These are phyloP conservation scores for Linnemannia hyalina DNA, from an alignment of 192 early-diverging fungal species.

Conservation along the genomic window DNA sequence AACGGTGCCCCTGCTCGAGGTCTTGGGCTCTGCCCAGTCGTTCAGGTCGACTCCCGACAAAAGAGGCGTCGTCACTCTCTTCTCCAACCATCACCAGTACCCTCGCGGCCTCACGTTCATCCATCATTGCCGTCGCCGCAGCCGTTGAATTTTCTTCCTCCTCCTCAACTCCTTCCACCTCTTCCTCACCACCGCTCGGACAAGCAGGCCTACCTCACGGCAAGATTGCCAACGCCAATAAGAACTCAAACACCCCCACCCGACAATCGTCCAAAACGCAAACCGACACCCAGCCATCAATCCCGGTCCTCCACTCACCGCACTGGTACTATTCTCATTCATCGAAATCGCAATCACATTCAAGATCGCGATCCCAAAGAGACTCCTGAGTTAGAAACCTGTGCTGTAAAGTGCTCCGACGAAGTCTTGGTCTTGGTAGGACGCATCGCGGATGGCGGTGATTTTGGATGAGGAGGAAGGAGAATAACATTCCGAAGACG, in stretches of 20 bases:
- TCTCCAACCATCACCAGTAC: neutral
- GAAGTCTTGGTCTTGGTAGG: slow-evolving; percentile 36
- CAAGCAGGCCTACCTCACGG: slow-evolving; percentile 5
- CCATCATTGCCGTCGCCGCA: neutral
- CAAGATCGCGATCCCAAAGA: slow-evolving; percentile 49
- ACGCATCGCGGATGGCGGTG: slow-evolving; percentile 37
- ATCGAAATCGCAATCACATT: slow-evolving; percentile 42
- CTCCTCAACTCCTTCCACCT: neutral
- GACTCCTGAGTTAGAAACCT: slow-evolving; percentile 41
- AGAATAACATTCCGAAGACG: slow-evolving; percentile 27
- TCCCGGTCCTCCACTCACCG: neutral
- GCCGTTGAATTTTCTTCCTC: neutral
- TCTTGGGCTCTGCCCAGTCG: neutral
- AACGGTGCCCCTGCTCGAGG: neutral
- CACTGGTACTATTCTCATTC: neutral
- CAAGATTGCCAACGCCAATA: slow-evolving; percentile 12
- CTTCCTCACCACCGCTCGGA: neutral
- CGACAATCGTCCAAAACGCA: slow-evolving; percentile 12
- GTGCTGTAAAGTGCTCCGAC: slow-evolving; percentile 51
- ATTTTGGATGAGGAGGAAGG: slow-evolving; percentile 28
- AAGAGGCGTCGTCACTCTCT: neutral
- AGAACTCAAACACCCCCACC: slow-evolving; percentile 14
- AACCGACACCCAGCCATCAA: slow-evolving; percentile 30
- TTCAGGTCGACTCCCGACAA: neutral
- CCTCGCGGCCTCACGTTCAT: neutral